These are phyloP conservation scores for Nothophytophthora sp. DNA, from an alignment of 352 stramenopile species.

Conservation along the genomic window DNA sequence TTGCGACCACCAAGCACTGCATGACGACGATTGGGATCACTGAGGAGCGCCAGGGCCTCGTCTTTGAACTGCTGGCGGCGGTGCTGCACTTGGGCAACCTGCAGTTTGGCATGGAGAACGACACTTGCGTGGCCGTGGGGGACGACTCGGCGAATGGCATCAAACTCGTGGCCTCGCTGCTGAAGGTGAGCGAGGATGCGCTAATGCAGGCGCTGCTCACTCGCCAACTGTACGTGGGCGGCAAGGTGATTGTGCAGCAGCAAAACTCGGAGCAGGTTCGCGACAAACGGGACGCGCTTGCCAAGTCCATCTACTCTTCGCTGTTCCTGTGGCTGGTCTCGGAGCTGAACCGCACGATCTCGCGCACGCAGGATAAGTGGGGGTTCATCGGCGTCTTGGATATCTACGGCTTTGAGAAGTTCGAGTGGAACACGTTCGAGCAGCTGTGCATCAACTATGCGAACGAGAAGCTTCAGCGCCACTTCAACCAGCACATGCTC, in stretches of 20 bases:
- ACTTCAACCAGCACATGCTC: slow-evolving; percentile 97
- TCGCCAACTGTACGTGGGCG: slow-evolving; percentile 85
- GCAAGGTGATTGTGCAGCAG: slow-evolving; percentile 90
- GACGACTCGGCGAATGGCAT: slow-evolving; percentile 50
- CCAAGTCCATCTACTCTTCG: slow-evolving; percentile 94
- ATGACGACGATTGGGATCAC: slow-evolving; percentile 91
- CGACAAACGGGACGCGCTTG: slow-evolving; percentile 88
- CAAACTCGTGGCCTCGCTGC: slow-evolving; percentile 65
- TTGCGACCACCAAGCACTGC: slow-evolving; percentile 79
- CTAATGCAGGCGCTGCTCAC: slow-evolving; percentile 78
- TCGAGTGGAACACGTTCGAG: slow-evolving; percentile 96
- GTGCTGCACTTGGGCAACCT: slow-evolving; percentile 90
- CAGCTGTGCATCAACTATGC: slow-evolving; percentile 97
- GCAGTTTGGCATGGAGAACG: slow-evolving; percentile 83
- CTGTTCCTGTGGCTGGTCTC: slow-evolving; percentile 92
- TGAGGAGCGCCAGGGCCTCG: slow-evolving; percentile 69
- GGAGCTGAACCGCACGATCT: slow-evolving; percentile 91
- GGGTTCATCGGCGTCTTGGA: slow-evolving; percentile 96
- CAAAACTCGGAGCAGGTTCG: slow-evolving; percentile 87
- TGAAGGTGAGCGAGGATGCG: slow-evolving; percentile 78
- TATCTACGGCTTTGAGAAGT: slow-evolving; percentile 98
- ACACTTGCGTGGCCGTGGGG: slow-evolving; percentile 63
- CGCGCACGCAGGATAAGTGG: slow-evolving; percentile 76
- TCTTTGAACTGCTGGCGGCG: slow-evolving; percentile 87
- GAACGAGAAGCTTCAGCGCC: slow-evolving; percentile 95